Evolutionary conservation across 2,329 filamentous ascomycete genomes (phyloP).

Genomic region (Pseudohalonectria lignicola): DNA sequence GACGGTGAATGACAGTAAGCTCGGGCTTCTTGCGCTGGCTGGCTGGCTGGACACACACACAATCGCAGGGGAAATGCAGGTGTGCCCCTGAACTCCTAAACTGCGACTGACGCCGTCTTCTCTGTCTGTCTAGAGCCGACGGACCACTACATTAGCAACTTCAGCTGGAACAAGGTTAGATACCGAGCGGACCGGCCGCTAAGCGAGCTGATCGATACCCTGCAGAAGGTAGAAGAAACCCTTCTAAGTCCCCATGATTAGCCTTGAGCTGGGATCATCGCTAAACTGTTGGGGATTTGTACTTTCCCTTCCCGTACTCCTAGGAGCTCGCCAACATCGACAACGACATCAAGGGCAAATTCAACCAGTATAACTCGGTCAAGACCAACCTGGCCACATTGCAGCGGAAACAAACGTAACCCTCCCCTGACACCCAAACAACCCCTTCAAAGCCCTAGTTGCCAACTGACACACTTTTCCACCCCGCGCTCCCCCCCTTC

Average conservation of each 20-base stretch:
- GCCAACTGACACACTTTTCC: too few relatives aligned
- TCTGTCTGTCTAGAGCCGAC: too few relatives aligned
- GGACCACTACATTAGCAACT: conserved; percentile 80
- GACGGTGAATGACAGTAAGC: conserved; percentile 84
- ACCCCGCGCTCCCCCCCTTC: too few relatives aligned
- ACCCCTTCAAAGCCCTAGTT: too few relatives aligned
- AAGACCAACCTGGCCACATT: conserved; percentile 75
- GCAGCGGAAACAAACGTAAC: conserved; percentile 79
- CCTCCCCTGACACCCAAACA: too few relatives aligned
- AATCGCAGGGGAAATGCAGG: too few relatives aligned
- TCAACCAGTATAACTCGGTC: conserved; percentile 85
- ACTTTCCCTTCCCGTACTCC: not conserved
- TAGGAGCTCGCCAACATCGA: conserved; percentile 86
- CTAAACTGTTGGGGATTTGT: not conserved
- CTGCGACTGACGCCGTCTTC: too few relatives aligned
- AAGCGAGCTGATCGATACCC: conserved; percentile 70
- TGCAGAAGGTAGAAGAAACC: conserved; percentile 69
- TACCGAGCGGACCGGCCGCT: conserved; percentile 90
- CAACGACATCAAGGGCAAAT: conserved; percentile 91
- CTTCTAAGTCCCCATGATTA: conserved; percentile 4
- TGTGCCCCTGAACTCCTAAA: too few relatives aligned
- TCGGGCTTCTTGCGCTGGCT: conserved; percentile 3
- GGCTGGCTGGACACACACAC: too few relatives aligned
- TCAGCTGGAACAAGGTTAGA: conserved; percentile 96
- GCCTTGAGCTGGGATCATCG: not conserved